Conservation (phyloP, 805 yeast genomes). For the Cyberlindnera euphorbiiphila region DNA sequence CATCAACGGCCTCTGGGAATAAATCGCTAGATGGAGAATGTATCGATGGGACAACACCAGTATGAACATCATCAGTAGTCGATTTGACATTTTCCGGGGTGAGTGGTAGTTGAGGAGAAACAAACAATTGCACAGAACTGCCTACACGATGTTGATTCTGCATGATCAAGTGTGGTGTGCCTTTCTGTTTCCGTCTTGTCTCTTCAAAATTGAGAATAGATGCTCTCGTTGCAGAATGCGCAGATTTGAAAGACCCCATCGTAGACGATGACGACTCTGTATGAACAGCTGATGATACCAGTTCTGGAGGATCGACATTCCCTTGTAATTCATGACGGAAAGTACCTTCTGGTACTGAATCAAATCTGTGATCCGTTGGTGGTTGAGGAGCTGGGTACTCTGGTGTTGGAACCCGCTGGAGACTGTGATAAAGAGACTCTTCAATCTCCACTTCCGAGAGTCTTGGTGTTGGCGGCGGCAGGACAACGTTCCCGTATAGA, state of each 20-base stretch:
- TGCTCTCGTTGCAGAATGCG: slow-evolving; percentile 9
- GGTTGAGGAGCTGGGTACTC: slow-evolving; percentile 17
- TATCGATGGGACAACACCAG: slow-evolving; percentile 16
- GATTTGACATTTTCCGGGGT: not conserved
- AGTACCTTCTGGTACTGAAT: not conserved
- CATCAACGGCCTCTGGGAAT: slow-evolving; percentile 8
- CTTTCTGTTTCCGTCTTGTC: slow-evolving; percentile 24
- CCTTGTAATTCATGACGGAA: not conserved
- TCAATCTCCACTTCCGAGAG: slow-evolving; percentile 4
- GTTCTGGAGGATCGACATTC: slow-evolving; percentile 3
- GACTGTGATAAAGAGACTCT: not conserved
- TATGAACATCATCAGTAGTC: not conserved
- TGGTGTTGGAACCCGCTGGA: slow-evolving; percentile 16
- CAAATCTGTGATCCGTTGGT: not conserved
- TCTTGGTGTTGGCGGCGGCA: slow-evolving; percentile 3
- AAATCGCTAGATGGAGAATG: slow-evolving; percentile 14
- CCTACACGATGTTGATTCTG: slow-evolving; percentile 1
- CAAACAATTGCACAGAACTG: slow-evolving; percentile 4
- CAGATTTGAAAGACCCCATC: slow-evolving; percentile 10
- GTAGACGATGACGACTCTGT: slow-evolving; percentile 9
- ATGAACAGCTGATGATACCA: not conserved
- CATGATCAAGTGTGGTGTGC: slow-evolving; percentile 21
- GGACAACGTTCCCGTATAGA: not conserved
- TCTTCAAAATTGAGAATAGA: slow-evolving; percentile 20
- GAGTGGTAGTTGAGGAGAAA: not conserved